Evolutionary conservation across 352 stramenopile genomes (phyloP).

Genomic region (Globisporangium radiosum): DNA sequence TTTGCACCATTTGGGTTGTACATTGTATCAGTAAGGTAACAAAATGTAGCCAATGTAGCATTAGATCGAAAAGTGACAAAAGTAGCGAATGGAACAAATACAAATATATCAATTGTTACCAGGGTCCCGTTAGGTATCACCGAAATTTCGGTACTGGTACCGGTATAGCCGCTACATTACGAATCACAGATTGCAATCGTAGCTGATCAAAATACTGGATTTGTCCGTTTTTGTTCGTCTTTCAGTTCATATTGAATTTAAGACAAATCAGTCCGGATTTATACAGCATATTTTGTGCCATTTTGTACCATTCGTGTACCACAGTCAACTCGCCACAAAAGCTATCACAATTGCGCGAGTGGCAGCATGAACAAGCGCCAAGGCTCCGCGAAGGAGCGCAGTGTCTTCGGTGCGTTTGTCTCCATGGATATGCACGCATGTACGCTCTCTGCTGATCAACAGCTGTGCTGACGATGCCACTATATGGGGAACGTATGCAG

Average conservation of each 20-base stretch:
- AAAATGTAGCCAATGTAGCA: background rate
- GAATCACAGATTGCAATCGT: too few relatives aligned
- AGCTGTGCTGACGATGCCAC: background rate
- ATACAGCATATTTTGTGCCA: too few relatives aligned
- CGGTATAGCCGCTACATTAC: too few relatives aligned
- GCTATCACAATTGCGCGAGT: background rate
- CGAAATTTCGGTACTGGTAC: too few relatives aligned
- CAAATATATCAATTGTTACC: background rate
- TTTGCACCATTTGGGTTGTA: too few relatives aligned
- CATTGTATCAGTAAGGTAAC: too few relatives aligned
- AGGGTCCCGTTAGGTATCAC: background rate
- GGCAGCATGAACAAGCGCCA: constrained; percentile 40
- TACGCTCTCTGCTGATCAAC: constrained; percentile 1
- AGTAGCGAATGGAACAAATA: background rate
- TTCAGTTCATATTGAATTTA: background rate
- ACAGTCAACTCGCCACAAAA: background rate
- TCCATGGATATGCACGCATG: background rate
- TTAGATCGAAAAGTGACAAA: background rate
- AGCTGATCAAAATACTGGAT: too few relatives aligned
- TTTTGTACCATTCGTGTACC: too few relatives aligned
- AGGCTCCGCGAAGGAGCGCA: constrained; percentile 76
- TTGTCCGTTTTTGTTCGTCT: background rate
- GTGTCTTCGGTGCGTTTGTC: constrained; percentile 67
- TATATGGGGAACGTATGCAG: constrained; percentile 20
- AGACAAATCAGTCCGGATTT: background rate